Evolutionary conservation across 2,329 filamentous ascomycete species (phyloP).

Genomic region (Microdochium bolleyi): DNA sequence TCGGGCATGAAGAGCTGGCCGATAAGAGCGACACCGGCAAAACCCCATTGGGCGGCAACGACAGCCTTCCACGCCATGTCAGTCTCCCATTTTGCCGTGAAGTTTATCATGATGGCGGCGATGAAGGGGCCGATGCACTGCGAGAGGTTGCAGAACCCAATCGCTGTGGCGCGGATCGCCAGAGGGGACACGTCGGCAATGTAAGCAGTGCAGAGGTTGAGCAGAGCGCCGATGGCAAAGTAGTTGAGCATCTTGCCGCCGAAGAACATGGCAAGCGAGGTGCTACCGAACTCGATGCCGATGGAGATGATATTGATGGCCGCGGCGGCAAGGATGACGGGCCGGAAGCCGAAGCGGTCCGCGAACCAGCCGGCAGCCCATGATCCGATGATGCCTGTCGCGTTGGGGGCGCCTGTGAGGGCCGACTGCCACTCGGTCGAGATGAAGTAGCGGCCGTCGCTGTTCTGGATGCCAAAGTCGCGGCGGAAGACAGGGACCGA

Average conservation of each 20-base stretch:
- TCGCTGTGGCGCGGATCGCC: constrained; percentile 24
- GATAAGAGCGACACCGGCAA: constrained; percentile 22
- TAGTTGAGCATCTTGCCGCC: constrained; percentile 21
- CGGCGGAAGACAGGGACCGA: constrained; percentile 11
- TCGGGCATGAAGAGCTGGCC: constrained; percentile 29
- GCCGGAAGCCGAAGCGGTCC: constrained; percentile 15
- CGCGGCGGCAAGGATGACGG: constrained; percentile 9
- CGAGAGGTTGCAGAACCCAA: constrained; percentile 28
- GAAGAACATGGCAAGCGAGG: constrained; percentile 19
- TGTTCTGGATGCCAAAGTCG: constrained; percentile 8
- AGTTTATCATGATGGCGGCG: constrained; percentile 26
- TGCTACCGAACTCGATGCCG: constrained; percentile 19
- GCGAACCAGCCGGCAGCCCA: constrained; percentile 14
- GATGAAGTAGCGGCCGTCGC: constrained; percentile 11
- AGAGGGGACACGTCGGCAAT: constrained; percentile 28
- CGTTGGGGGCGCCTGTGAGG: constrained; percentile 13
- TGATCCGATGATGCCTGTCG: constrained; percentile 14
- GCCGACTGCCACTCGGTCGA: constrained; percentile 19
- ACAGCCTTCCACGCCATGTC: constrained; percentile 33
- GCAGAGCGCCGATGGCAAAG: constrained; percentile 24
- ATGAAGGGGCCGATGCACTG: constrained; percentile 30
- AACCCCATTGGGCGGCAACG: constrained; percentile 31
- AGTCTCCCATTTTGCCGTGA: constrained; percentile 23
- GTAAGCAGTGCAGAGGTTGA: constrained; percentile 27
- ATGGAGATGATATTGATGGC: constrained; percentile 17